Base-by-base conservation (phyloP, 306 rosid genomes). In the Inga laurina region DNA sequence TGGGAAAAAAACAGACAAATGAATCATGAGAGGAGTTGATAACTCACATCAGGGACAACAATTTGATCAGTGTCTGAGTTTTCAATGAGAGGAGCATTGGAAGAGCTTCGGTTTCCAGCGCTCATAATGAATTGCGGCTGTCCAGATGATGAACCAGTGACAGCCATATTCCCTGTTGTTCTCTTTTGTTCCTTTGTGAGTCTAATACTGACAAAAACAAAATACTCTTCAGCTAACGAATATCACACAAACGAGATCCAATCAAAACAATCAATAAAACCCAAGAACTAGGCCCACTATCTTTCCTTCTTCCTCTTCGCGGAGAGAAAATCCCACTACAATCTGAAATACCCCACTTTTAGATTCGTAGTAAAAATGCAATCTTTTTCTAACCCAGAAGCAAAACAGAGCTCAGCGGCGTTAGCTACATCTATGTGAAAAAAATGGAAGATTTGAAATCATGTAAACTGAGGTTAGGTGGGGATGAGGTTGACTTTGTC, bases 21-120 rank as follows among this genome's bases (percentile, higher is more conserved):
- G 35, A 14, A 75, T 4, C 7, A 39, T 39, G 37, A 5, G 21
- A 56, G 39, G 39, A 69, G 52, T 8, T 5, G 46, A 35, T 19
- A 78, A 86, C 99, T 94, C 87, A 96, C 99, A 85, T 96, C 99
- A 59, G 98, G 98, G 76, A 96, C 97, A 78, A 90, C 88, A 85
- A 96, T 90, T 85, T 92, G 93, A 46, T 86, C 85, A 57, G 90
- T 39, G 61, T 92, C 91, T 0, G 97, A 64, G 86, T 88, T 87
- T 65, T 92, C 94, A 79, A 94, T 96, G 35, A 96, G 87, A 0
- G 97, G 98, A 1, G 88, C 94, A 81, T 92, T 88, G 7, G 97
- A 89, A 74, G 75, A 70, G 83, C 87, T 93, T 68, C 86, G 87
- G 75, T 90, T 91, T 68, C 92, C 98, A 37, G 97, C 81, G 88